Conservation (phyloP, 2,329 filamentous ascomycete genomes). For the Coniochaeta hoffmannii region DNA sequence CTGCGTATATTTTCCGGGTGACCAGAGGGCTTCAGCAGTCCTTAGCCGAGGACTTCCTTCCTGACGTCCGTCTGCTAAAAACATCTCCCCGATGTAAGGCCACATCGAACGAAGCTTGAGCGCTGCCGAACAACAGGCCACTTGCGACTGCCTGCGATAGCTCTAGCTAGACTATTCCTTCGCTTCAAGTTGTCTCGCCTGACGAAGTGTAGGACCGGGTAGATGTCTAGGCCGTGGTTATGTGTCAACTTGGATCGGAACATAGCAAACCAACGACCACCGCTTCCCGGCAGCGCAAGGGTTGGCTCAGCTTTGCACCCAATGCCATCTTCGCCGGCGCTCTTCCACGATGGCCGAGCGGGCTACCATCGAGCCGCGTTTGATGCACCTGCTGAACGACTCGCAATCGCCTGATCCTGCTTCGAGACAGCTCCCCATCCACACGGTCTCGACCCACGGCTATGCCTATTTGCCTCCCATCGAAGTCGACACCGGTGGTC, state of each 20-base stretch:
- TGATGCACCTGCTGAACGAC: conserved; percentile 59
- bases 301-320: conserved; percentile 13
- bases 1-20: no score
- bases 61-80: no score
- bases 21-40: no score
- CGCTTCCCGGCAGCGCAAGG: neutral
- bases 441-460: conserved; percentile 20
- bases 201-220: no score
- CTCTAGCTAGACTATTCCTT: no score
- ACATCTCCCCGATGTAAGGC: no score
- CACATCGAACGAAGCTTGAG: no score
- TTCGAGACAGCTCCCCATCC: conserved; percentile 41
- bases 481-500: conserved; percentile 36
- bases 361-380: conserved; percentile 60
- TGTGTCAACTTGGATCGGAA: neutral
- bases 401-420: conserved; percentile 45
- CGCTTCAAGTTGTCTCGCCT: no score
- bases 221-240: no score
- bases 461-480: conserved; percentile 40
- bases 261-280: neutral
- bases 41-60: no score
- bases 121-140: no score
- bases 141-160: no score
- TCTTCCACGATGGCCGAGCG: conserved; percentile 48
- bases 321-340: conserved; percentile 28